Base-by-base conservation (phyloP, 768 basidiomycete species). In the Dacryopinax spathularia region DNA sequence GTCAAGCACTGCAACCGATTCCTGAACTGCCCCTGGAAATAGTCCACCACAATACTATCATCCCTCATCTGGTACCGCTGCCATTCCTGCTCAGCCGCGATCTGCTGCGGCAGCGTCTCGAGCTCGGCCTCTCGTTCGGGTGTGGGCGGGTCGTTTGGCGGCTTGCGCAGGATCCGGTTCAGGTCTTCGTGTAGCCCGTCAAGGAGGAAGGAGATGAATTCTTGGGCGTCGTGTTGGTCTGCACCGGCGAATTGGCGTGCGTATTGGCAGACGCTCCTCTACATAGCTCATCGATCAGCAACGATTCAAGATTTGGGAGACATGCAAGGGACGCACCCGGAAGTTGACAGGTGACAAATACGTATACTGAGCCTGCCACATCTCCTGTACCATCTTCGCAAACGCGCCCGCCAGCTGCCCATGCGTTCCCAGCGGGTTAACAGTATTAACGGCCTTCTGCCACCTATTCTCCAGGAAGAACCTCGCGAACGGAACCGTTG, bases 211-310 rank as follows among this genome's bases (percentile, higher is more conserved):
- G 85, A 89, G 37, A 99, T 78, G 74, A 98, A 96, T 75, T 99
- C 95, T 73, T 98, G 96, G 22, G 93, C 93, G 74, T 99, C 95
- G 69, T 99, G 95, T 72, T 99, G 95, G 68, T 93, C 87, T 16
- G 84, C 81, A 1, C 90, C 91, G 34, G 83, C 81, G 73, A 95
- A 96, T 72, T 90, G 88, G 7, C 79, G 74, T 0, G 83, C 84
- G 67, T 80, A 81, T 60, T 65, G 79, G 75, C 76, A 88, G 71
- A 80, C 82, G 63, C 78, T 80, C 74, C 79, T 81, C 84, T 86
- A 60, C 75, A 72, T 4, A 16, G 60, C 61, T 1, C 60, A 60
- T 60, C 5, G 22, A 62, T 10, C 10, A 4, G 43, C n/a, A n/a
- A n/a, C n/a, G n/a, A n/a, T n/a, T n/a, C 62, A 33, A 44, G 48